Base-by-base conservation (phyloP, 1,139 yeast species). In the Ogataea hybrid region DNA sequence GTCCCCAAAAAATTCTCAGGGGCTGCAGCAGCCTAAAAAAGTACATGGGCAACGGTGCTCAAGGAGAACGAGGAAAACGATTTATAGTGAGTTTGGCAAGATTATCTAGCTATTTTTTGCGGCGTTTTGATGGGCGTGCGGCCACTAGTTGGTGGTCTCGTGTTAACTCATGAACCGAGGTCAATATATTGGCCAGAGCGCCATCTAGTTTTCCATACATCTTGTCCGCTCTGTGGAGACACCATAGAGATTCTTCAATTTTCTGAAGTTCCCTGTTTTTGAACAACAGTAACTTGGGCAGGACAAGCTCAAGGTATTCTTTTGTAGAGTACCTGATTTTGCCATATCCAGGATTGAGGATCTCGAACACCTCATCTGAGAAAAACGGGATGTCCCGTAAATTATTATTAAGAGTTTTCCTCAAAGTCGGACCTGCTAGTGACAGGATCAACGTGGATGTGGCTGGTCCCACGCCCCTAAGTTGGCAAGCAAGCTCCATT, bases 401-500 rank as follows among this genome's bases (percentile, higher is more conserved):
- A 1, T 7, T 25, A 4, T 7, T 18, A 1, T 39, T 46, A 12
- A 57, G 53, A 5, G 21, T 9, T 7, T 28, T 25, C 7, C 27
- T 16, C 18, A 68, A 52, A 18, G 16, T 12, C 20, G 56, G 45
- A 18, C 34, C 27, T 12, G 65, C 42, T n/a, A 71, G 50, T 1
- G 75, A 71, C 32, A 70, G 53, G 0, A 74, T 55, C 37, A 74
- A 59, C 36, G 77, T 70, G 1, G 72, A 75, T 5, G 77, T 72
- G 5, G 79, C 78, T 1, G 78, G 77, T 0, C 79, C 79, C 5
- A 73, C 75, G 0, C 79, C 79, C 40, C 59, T 59, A 28, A 74
- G 57, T 35, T 59, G 62, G 46, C 71, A 63, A 5, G 69, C 46
- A 25, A 51, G 50, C 31, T 65, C 65, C 38, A 72, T 41, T 1